Evolutionary conservation across 768 basidiomycete species (phyloP).

Genomic region (Pluteus cervinus): DNA sequence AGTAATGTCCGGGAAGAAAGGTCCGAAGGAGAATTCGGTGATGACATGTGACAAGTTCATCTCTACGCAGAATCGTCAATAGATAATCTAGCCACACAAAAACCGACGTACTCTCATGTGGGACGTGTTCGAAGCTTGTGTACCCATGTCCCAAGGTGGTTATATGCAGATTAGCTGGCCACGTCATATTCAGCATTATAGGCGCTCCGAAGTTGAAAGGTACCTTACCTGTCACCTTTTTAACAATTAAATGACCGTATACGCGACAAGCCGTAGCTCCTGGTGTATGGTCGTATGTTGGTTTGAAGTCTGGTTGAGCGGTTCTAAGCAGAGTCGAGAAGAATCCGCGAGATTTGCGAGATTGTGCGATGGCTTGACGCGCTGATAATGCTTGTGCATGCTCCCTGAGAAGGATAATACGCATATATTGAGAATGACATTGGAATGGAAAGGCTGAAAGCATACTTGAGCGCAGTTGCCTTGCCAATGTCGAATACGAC

Average conservation of each 20-base stretch:
- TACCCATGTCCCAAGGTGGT: conserved; percentile 97
- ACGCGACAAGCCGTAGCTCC: conserved; percentile 81
- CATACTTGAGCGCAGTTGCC: conserved; percentile 64
- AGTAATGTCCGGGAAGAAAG: conserved; percentile 90
- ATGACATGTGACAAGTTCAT: conserved; percentile 98
- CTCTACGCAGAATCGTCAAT: conserved; percentile 35
- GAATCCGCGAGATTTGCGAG: conserved; percentile 68
- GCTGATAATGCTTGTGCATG: conserved; percentile 66
- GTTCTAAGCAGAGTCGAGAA: conserved; percentile 51
- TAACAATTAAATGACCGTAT: conserved; percentile 75
- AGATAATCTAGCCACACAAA: not conserved
- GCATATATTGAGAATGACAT: not conserved
- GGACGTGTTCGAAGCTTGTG: conserved; percentile 77
- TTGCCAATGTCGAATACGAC: conserved; percentile 79
- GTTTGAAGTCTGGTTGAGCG: conserved; percentile 46
- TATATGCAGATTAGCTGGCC: conserved; percentile 80
- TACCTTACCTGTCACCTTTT: conserved; percentile 77
- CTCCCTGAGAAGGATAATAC: conserved; percentile 30
- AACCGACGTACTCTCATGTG: conserved; percentile 65
- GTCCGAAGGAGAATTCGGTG: conserved; percentile 94
- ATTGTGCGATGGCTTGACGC: conserved; percentile 63
- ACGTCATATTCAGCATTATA: not conserved
- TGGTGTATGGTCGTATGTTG: conserved; percentile 64
- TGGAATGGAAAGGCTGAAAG: not conserved
- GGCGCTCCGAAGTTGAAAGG: not conserved